Evolutionary conservation across 495 filamentous ascomycete species (phyloP), one percentile per base, ranked within the genome.

Genomic region (Glonium stellatum): DNA sequence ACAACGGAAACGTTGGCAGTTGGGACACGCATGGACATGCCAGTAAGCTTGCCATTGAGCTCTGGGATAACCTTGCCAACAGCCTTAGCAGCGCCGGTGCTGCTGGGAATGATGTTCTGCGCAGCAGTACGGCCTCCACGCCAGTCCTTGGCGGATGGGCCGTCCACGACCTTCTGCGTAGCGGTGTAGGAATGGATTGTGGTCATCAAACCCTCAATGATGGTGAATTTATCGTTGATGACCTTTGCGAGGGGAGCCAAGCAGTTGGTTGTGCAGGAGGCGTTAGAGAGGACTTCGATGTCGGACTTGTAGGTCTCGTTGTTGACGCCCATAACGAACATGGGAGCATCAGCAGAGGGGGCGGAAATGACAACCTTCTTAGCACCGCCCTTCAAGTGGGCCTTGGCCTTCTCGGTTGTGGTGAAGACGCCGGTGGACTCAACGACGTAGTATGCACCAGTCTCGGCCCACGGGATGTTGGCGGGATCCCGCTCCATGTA

Each of bases 281-380:
- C 93, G 82, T 98, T 98, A 79, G 93, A 97, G 80, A 97, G 87
- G 77, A 98, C 85, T 67, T 88, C 79, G 74, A 93, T 82, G 74
- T 89, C 86, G 73, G 82, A 84, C 77, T 86, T 91, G 85, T 98
- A 98, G 69, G 77, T 79, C 76, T 89, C 81, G 77, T 97, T 82
- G 84, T 98, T 98, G 78, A 98, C 93, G 76, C 93, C 93, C 88
- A 96, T 96, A 71, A 98, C 93, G 83, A 93, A 98, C 93, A 98
- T 98, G 70, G 93, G 92, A 70, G 93, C 95, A 84, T 98, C 93
- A 61, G 91, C 91, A 67, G 93, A 98, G 67, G 93, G 93, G 70
- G 93, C 93, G 69, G 93, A 97, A 86, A 98, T 98, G 82, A 98
- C 81, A 76, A 98, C 93, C 83, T 96, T 96, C 90, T 97, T 97